phyloP scores from a whole-genome alignment of 331 rosid genomes.

The Arachis monticola region DNA sequence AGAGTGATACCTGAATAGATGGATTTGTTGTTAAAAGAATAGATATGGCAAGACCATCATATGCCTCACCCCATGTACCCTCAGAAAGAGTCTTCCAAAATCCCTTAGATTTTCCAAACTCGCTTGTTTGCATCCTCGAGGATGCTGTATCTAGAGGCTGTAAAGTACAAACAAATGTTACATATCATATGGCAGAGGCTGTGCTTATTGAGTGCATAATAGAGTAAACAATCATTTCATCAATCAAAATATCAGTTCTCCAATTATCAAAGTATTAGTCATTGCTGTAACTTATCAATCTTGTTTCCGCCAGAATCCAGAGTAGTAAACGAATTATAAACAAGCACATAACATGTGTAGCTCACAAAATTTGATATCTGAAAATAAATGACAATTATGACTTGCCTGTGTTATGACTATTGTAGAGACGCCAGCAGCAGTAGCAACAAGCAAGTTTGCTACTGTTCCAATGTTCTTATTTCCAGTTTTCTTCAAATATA shows the following conservation, averaged over 20 bases:
- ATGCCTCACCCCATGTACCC: conserved; percentile 88
- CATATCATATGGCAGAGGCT: too few relatives aligned
- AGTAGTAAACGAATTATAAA: background rate
- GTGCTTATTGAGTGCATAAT: too few relatives aligned
- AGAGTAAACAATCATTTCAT: too few relatives aligned
- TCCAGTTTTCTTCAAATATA: conserved; percentile 75
- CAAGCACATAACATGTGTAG: conserved; percentile 9
- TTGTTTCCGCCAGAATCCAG: conserved; percentile 5
- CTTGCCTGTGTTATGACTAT: conserved; percentile 78
- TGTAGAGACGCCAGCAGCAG: conserved; percentile 89
- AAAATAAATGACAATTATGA: conserved; percentile 18
- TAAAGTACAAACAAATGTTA: conserved; percentile 20
- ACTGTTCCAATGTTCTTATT: conserved; percentile 71
- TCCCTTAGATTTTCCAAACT: conserved; percentile 96
- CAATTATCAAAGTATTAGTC: background rate
- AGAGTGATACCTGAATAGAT: conserved; percentile 77
- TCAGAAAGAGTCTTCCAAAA: conserved; percentile 85
- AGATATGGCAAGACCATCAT: conserved; percentile 89
- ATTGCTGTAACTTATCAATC: background rate
- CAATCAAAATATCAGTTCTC: too few relatives aligned
- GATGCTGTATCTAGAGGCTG: conserved; percentile 96
- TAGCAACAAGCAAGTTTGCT: conserved; percentile 86
- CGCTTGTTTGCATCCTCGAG: conserved; percentile 95
- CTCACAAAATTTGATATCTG: conserved; percentile 4
- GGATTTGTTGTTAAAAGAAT: conserved; percentile 94